These are phyloP conservation scores for Cicer cuneatum DNA, from an alignment of 306 rosid species.

Conservation along the genomic window DNA sequence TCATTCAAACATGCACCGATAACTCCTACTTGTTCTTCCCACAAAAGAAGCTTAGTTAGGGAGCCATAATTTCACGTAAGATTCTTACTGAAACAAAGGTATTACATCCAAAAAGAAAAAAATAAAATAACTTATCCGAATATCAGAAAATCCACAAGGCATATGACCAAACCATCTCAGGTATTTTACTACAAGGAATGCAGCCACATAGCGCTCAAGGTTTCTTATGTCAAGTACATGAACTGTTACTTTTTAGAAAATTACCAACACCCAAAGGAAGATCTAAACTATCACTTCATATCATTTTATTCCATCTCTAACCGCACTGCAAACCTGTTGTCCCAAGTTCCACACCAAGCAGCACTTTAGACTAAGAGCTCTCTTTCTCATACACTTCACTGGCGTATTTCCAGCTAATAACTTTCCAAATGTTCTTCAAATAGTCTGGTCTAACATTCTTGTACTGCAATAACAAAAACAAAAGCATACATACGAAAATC, in stretches of 20 bases:
- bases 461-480: constrained; percentile 71
- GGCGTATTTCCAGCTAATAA: constrained; percentile 87
- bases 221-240: constrained; percentile 29
- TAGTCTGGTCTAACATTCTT: constrained; percentile 96
- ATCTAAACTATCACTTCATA: constrained; percentile 30
- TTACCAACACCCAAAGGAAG: neutral
- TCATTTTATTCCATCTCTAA: constrained; percentile 47
- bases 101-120: constrained; percentile 24
- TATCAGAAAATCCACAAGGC: constrained; percentile 31
- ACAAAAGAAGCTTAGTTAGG: neutral
- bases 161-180: constrained; percentile 12
- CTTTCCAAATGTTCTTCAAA: constrained; percentile 97
- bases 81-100: constrained; percentile 27
- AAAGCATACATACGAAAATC: constrained; percentile 39
- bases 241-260: constrained; percentile 18
- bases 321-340: constrained; percentile 24
- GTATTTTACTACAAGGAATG: constrained; percentile 23
- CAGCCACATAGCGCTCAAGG: neutral
- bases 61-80: constrained; percentile 10
- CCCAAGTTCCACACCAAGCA: constrained; percentile 36
- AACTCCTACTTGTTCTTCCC: constrained; percentile 15
- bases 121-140: neutral
- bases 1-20: neutral
- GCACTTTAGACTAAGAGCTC: constrained; percentile 46
- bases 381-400: constrained; percentile 71